Evolutionary conservation across 2,329 filamentous ascomycete genomes (phyloP).

Genomic region (Scytalidium lignicola): DNA sequence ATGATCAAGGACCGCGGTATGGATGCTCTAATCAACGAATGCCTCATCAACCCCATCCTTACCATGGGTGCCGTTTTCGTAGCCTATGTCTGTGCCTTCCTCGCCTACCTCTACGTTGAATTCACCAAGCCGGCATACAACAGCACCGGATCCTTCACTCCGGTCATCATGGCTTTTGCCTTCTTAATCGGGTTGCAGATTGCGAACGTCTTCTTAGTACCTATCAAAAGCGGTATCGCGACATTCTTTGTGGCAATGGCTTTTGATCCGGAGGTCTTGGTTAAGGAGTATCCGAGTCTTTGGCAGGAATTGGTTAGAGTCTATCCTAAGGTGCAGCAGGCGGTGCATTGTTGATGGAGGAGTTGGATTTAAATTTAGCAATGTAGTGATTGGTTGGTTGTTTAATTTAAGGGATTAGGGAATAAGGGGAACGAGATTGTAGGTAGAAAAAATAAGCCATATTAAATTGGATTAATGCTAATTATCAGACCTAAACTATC

Average conservation of each 20-base stretch:
- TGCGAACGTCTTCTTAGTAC: conserved; percentile 83
- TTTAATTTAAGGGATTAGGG: no score
- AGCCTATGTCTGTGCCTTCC: conserved; percentile 72
- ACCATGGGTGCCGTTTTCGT: conserved; percentile 80
- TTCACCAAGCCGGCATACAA: conserved; percentile 82
- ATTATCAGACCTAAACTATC: no score
- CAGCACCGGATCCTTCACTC: conserved; percentile 58
- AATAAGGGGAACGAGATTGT: no score
- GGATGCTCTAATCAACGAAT: conserved; percentile 73
- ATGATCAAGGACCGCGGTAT: conserved; percentile 92
- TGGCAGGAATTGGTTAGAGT: conserved; percentile 74
- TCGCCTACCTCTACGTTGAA: conserved; percentile 81
- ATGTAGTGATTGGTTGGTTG: no score
- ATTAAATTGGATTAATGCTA: no score
- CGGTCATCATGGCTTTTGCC: conserved; percentile 75
- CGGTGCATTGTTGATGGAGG: conserved; percentile 28
- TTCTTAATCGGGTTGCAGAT: conserved; percentile 91
- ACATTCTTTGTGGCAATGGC: conserved; percentile 81
- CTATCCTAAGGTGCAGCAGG: conserved; percentile 78
- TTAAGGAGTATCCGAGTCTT: conserved; percentile 74
- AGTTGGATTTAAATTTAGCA: no score
- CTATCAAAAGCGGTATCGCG: conserved; percentile 81
- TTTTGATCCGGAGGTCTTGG: conserved; percentile 68
- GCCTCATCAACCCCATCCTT: conserved; percentile 43
- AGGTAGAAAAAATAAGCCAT: no score